Evolutionary conservation across 2,329 filamentous ascomycete genomes (phyloP).

Genomic region (Fusarium denticulatum): DNA sequence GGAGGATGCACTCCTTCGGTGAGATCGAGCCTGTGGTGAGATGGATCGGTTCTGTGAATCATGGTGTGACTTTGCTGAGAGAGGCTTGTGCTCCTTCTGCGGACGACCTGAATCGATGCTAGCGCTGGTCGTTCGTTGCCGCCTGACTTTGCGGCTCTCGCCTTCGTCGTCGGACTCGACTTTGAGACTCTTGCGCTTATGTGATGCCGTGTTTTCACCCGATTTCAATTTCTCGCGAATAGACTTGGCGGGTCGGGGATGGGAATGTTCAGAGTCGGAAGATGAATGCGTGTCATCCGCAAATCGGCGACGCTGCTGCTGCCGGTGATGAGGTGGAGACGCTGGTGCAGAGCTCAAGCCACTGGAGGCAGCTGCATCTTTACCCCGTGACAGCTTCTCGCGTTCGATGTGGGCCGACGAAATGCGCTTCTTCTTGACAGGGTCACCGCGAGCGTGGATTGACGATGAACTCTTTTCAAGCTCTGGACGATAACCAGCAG

Average conservation of each 20-base stretch:
- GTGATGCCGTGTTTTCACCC: constrained; percentile 57
- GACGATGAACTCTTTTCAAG: constrained; percentile 48
- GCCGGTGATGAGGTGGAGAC: constrained; percentile 58
- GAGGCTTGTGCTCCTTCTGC: constrained; percentile 48
- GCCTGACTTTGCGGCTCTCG: constrained; percentile 63
- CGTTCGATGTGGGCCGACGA: constrained; percentile 51
- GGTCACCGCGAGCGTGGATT: constrained; percentile 47
- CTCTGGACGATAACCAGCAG: constrained; percentile 46
- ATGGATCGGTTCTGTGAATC: constrained; percentile 58
- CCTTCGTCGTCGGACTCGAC: constrained; percentile 68
- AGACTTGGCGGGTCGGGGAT: constrained; percentile 55
- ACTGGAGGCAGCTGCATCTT: constrained; percentile 61
- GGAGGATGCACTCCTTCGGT: constrained; percentile 72
- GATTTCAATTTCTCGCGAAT: constrained; percentile 60
- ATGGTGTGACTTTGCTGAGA: constrained; percentile 46
- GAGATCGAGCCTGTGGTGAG: constrained; percentile 67
- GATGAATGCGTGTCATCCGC: constrained; percentile 55
- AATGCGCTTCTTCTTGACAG: constrained; percentile 62
- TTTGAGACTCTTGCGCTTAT: constrained; percentile 65
- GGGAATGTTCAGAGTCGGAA: constrained; percentile 65
- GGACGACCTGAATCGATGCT: constrained; percentile 49
- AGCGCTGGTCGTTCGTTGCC: constrained; percentile 61
- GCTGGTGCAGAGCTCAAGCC: constrained; percentile 68
- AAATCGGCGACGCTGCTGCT: constrained; percentile 47
- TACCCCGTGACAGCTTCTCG: constrained; percentile 52